These are phyloP conservation scores for Thraustochytrium sp. DNA, from an alignment of 352 stramenopile genomes.

Conservation along the genomic window DNA sequence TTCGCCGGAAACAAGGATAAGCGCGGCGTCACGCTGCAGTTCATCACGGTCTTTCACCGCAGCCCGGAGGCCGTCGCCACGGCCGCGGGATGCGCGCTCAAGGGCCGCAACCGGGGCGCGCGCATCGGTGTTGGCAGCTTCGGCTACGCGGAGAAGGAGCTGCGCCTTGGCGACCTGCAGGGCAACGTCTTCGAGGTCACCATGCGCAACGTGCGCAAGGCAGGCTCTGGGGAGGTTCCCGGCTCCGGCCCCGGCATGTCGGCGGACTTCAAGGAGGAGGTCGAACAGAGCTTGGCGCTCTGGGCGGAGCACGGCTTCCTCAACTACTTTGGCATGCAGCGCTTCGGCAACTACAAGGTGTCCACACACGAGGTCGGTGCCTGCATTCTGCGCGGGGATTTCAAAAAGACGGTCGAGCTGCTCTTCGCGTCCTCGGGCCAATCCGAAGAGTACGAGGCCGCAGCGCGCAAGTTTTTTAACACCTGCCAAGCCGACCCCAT, in stretches of 20 bases:
- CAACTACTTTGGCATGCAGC: slow-evolving; percentile 41
- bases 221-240: neutral
- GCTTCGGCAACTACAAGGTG: slow-evolving; percentile 11
- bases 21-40: slow-evolving; percentile 3
- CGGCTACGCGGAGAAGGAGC: neutral
- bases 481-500: neutral
- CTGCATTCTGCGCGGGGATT: slow-evolving; percentile 4
- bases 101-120: neutral
- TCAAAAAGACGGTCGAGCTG: neutral
- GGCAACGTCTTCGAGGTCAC: slow-evolving; percentile 1
- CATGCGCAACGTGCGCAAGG: neutral
- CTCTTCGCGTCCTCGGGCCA: neutral
- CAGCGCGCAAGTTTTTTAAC: neutral
- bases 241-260: neutral
- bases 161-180: neutral
- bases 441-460: neutral
- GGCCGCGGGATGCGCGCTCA: neutral
- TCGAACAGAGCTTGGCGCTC: neutral
- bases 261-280: neutral
- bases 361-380: neutral
- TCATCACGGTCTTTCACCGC: neutral
- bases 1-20: slow-evolving; percentile 35
- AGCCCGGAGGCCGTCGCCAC: neutral
- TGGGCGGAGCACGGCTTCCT: slow-evolving; percentile 20
- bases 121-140: slow-evolving; percentile 1